Base-by-base conservation (phyloP, 495 filamentous ascomycete genomes). In the Aeminium ludgeri region DNA sequence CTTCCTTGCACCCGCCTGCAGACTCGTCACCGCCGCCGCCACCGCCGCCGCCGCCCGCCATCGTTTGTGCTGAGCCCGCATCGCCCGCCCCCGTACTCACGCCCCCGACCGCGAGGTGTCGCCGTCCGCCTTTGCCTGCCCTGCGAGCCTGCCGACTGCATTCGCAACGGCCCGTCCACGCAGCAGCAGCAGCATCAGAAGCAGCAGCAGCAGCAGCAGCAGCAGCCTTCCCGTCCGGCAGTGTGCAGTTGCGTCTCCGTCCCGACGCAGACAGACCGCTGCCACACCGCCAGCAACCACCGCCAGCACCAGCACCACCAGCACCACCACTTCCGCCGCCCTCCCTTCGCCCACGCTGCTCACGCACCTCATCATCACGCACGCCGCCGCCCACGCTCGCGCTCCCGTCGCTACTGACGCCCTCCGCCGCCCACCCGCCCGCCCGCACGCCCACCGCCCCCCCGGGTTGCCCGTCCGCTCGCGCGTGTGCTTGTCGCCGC, bases 141-240 rank as follows among this genome's bases (percentile, higher is more conserved):
- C n/a, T n/a, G n/a, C n/a, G n/a, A n/a, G n/a, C n/a, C n/a, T n/a
- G n/a, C n/a, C n/a, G n/a, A n/a, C n/a, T n/a, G n/a, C n/a, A n/a
- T n/a, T n/a, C 37, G 37, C 37, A 19, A 18, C 34, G 37, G 37
- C 20, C 37, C 37, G 37, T 18, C n/a, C 25, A 13, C 37, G 37
- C 37, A 39, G 37, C 37, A 27, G 20, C 35, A 38, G 35, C 10
- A 8, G 15, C 19, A 39, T 7, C n/a, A 7, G 8, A 30, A 30
- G 8, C 7, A 30, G 28, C 28, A 30, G 28, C n/a, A n/a, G n/a
- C n/a, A n/a, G n/a, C n/a, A n/a, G n/a, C n/a, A n/a, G n/a, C n/a
- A n/a, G n/a, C n/a, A 15, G 8, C n/a, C 34, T 12, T 19, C 19
- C 34, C 34, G 19, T 10, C 34, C 13, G 34, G 10, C 19, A 19